Conservation (phyloP, 768 basidiomycete genomes). For the Termitomyces sp. region DNA sequence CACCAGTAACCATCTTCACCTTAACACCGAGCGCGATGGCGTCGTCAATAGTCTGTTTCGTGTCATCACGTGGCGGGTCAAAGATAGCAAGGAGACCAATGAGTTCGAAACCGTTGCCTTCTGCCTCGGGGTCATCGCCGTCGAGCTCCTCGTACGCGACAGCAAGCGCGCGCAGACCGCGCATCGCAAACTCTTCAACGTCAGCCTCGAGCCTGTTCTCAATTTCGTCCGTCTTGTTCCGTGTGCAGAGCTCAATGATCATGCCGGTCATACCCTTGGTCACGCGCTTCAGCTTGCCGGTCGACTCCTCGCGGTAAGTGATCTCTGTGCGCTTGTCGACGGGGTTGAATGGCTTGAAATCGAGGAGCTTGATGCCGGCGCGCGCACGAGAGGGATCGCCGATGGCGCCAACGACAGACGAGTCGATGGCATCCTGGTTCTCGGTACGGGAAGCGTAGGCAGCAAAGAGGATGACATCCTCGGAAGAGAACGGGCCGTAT, state of each 20-base stretch:
- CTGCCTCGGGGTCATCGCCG: conserved; percentile 73
- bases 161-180: conserved; percentile 97
- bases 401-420: conserved; percentile 77
- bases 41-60: conserved; percentile 98
- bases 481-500: conserved; percentile 83
- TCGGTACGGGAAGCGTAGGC: conserved; percentile 97
- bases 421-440: conserved; percentile 98
- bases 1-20: conserved; percentile 99
- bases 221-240: conserved; percentile 92
- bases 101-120: conserved; percentile 96
- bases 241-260: conserved; percentile 94
- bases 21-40: conserved; percentile 93
- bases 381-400: conserved; percentile 74
- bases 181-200: conserved; percentile 91
- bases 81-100: conserved; percentile 97
- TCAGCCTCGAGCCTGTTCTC: conserved; percentile 91
- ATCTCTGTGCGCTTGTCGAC: conserved; percentile 99
- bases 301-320: conserved; percentile 90
- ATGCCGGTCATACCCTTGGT: conserved; percentile 99
- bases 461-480: conserved; percentile 89
- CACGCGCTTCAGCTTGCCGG: conserved; percentile 97
- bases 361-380: conserved; percentile 89
- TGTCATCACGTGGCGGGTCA: conserved; percentile 96
- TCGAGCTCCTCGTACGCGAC: conserved; percentile 94
- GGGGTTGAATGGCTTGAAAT: conserved; percentile 99